Base-by-base conservation (phyloP, 768 basidiomycete species). In the Amanita rubescens region DNA sequence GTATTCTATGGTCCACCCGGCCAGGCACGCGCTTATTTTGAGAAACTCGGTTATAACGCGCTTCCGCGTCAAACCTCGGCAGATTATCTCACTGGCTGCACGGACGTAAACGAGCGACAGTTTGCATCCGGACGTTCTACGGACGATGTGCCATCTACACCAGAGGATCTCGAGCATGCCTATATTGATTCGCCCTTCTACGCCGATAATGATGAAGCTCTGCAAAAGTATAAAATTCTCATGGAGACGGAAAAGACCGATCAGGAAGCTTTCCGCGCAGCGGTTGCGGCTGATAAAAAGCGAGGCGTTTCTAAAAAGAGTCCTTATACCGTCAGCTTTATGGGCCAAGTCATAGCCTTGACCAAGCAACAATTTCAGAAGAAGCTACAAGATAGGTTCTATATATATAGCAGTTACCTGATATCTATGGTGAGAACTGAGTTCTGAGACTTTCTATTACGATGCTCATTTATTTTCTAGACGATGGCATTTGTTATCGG, bases 91-190 rank as follows among this genome's bases (percentile, higher is more conserved):
- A 89, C 88, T 19, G 85, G 85, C 5, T 86, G 84, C 67, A 87
- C 93, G 2, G 89, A 90, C 61, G 79, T 84, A 0, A 90, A 92
- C 60, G 91, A 95, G 70, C 87, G 92, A 22, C 85, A 84, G 63
- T 85, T 87, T 59, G 79, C 82, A 0, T 69, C 77, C 2, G 88
- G 84, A 5, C 77, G 75, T 20, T 80, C 82, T 9, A 74, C 71
- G 11, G 57, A 58, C 1, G 75, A 83, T 57, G 84, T 84, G 0
- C 90, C 88, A 1, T 80, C 80, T 5, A 78, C 87, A 0, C 83
- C 92, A 0, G 73, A 78, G 45, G 78, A 73, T 30, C 78, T 94
- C 20, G 90, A 87, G 61, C 67, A 68, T 14, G 82, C 83, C 0
- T 94, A 77, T 69, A 67, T 63, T 22, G 56, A 62, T 2, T 88